Evolutionary conservation across 306 rosid species (phyloP).

Genomic region (Inga oerstediana): DNA sequence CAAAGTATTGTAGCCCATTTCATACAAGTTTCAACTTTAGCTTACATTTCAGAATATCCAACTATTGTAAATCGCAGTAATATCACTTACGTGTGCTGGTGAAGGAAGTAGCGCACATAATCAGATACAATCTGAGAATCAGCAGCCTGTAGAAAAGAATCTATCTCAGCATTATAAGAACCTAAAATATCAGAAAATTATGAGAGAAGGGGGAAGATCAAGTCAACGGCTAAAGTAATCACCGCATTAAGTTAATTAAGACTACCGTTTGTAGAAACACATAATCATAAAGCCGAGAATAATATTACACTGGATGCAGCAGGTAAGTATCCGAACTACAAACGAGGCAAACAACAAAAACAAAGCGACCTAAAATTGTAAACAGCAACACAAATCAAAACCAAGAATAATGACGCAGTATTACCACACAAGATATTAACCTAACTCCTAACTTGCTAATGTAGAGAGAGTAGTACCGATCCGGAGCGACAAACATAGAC

Average conservation of each 20-base stretch:
- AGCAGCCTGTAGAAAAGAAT: slow-evolving; percentile 71
- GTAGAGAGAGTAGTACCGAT: slow-evolving; percentile 63
- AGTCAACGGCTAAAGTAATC: background rate
- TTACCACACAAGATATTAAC: background rate
- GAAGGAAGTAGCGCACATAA: slow-evolving; percentile 87
- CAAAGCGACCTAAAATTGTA: background rate
- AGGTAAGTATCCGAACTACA: background rate
- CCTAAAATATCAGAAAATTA: background rate
- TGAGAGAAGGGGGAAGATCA: background rate
- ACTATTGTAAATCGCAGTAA: background rate
- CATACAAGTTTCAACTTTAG: background rate
- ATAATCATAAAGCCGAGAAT: background rate
- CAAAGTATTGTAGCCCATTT: background rate
- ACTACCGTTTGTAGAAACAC: background rate
- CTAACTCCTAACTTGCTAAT: background rate
- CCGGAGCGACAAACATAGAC: slow-evolving; percentile 98
- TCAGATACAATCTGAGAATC: slow-evolving; percentile 95
- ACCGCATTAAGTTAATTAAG: background rate
- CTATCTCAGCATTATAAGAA: slow-evolving; percentile 9
- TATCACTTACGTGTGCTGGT: slow-evolving; percentile 82
- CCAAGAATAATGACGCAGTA: background rate
- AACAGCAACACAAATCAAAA: background rate
- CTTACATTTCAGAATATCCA: slow-evolving; percentile 5
- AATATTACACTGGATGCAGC: background rate
- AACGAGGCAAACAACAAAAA: background rate